Base-by-base conservation (phyloP, 176 grass and related monocot species). In the Avena insularis region DNA sequence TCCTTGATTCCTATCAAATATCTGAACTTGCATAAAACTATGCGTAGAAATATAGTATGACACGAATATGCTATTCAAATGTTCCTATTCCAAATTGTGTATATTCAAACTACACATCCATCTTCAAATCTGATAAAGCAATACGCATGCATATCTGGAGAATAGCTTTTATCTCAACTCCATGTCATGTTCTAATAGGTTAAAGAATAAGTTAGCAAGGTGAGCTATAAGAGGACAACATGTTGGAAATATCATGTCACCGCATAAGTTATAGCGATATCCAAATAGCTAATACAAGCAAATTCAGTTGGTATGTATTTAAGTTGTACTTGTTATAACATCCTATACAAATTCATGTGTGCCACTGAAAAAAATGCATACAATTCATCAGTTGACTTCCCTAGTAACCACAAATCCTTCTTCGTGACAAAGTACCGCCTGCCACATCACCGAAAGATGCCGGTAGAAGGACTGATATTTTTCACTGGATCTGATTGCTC, bases 41-140 rank as follows among this genome's bases (percentile, higher is more conserved):
- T 72, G 70, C 23, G 43, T 47, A 45, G 40, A 20, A 72, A 72
- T 46, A 72, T 72, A 21, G 70, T 72, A 43, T 43, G 40, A 72
- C 11, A 45, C 40, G 21, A 47, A 45, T 68, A 68, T 68, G 31
- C 11, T 68, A 72, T 72, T 9, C 43, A 20, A 71, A 71, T 20
- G 40, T 71, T 72, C 70, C 10, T 72, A 47, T 47, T 47, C 38
- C 38, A 71, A 43, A 71, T 45, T 71, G 36, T 45, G 10, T 21
- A 46, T 21, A 46, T 63, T 63, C 60, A 63, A 71, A 71, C 36
- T 47, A 47, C 40, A 72, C 21, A 43, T 72, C 40, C 69, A 72
- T 69, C 66, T 70, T 40, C 33, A 40, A 70, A 70, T 70, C 17
- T 40, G 66, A 70, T 69, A 70, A 70, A 70, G 16, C 33, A 70